Base-by-base conservation (phyloP, 257 asterid species). In the Solanum peruvianum region DNA sequence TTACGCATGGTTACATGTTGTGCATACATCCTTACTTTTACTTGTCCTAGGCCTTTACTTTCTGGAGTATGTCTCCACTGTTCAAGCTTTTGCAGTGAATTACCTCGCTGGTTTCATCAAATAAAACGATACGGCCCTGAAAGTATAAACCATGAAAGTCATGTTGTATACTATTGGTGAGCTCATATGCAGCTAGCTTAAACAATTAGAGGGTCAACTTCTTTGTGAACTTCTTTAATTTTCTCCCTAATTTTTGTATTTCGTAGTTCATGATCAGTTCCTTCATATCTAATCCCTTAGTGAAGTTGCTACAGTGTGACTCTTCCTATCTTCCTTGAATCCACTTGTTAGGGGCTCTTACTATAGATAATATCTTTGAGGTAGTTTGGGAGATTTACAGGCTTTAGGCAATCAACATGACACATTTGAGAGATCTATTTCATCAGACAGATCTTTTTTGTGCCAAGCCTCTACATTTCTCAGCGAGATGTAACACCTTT, bases 401-500 rank as follows among this genome's bases (percentile, higher is more conserved):
- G 45, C 69, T 49, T 81, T 52, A 27, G 69, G 69, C 69, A 45
- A 29, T 49, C 85, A 49, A 18, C 69, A 49, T 29, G 69, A 29
- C 44, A 49, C n/a, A 81, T 9, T 47, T 49, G 69, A 81, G 60
- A 76, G 85, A 81, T 81, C 85, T 81, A 81, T 49, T 81, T 31
- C 45, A 52, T 81, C 85, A 16, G 85, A 21, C 69, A 47, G 45
- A 81, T 49, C 29, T 81, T 49, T 78, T 81, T 49, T 20, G 9
- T 81, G 69, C 42, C 85, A 81, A 81, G 85, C 69, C 45, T 81
- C 69, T 81, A 71, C 70, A 72, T 85, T 64, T 86, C 83, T 86
- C 72, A 86, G 71, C 27, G 84, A 70, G 83, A 75, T 47, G 69
- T 86, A 44, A 31, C 72, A 72, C 83, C 83, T 25, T 70, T 58